phyloP scores from a whole-genome alignment of 768 basidiomycete genomes.

The Podaxis rugospora region DNA sequence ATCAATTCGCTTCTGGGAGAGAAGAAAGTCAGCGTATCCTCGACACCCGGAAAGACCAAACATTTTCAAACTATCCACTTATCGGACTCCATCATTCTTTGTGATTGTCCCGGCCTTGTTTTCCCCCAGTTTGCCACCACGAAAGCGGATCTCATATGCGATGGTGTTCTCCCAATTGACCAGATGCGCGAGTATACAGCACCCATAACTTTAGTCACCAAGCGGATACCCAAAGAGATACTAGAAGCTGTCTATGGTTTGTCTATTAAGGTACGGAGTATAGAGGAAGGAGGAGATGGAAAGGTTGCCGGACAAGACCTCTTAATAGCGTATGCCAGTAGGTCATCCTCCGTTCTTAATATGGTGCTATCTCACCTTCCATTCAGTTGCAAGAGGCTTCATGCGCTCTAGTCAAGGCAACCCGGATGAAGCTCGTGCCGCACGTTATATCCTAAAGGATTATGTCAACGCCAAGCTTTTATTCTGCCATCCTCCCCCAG shows the following conservation, averaged over 20 bases:
- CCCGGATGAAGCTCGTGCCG: slow-evolving; percentile 93
- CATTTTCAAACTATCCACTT: slow-evolving; percentile 98
- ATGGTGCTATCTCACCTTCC: slow-evolving; percentile 6
- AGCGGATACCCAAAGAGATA: slow-evolving; percentile 75
- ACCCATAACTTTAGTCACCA: slow-evolving; percentile 71
- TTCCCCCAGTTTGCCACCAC: slow-evolving; percentile 98
- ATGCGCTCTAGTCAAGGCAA: slow-evolving; percentile 93
- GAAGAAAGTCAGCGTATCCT: slow-evolving; percentile 97
- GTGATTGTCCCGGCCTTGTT: slow-evolving; percentile 97
- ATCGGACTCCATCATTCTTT: slow-evolving; percentile 81
- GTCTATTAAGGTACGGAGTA: slow-evolving; percentile 52
- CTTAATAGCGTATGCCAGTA: slow-evolving; percentile 88
- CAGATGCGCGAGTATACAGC: slow-evolving; percentile 93
- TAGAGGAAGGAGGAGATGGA: slow-evolving; percentile 86
- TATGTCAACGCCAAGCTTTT: slow-evolving; percentile 94
- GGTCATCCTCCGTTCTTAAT: slow-evolving; percentile 28
- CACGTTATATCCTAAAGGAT: slow-evolving; percentile 91
- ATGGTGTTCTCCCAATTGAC: slow-evolving; percentile 96
- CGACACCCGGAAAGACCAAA: slow-evolving; percentile 98
- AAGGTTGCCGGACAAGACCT: slow-evolving; percentile 73
- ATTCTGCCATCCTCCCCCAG: slow-evolving; percentile 88
- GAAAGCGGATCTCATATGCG: slow-evolving; percentile 92
- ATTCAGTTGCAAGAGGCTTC: slow-evolving; percentile 85
- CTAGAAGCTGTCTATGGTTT: slow-evolving; percentile 92
- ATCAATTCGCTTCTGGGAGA: slow-evolving; percentile 95